phyloP scores from a whole-genome alignment of 805 yeast genomes.

The Metschnikowia baotianmanensis region DNA sequence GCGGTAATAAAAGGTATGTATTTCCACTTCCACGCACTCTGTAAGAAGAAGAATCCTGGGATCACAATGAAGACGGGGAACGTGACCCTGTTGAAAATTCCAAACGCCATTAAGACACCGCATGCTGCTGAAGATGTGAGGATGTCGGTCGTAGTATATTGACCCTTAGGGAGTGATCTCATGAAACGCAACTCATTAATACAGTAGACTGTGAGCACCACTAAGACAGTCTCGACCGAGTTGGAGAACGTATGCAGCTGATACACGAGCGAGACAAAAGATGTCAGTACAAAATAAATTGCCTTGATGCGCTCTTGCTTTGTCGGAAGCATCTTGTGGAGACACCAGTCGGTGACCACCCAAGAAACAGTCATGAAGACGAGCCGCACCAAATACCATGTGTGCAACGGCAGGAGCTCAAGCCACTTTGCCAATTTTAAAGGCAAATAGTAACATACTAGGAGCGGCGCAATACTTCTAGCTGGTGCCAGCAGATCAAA shows the following conservation, averaged over 20 bases:
- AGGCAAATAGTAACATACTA: slow-evolving; percentile 68
- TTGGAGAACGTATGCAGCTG: slow-evolving; percentile 93
- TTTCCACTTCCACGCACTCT: slow-evolving; percentile 39
- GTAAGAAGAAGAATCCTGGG: slow-evolving; percentile 52
- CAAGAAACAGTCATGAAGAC: slow-evolving; percentile 41
- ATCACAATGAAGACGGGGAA: slow-evolving; percentile 70
- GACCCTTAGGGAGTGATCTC: slow-evolving; percentile 15
- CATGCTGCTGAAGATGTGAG: slow-evolving; percentile 39
- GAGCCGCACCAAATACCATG: slow-evolving; percentile 55
- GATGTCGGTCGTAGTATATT: slow-evolving; percentile 13
- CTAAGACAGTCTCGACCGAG: slow-evolving; percentile 65
- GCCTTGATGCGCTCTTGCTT: slow-evolving; percentile 51
- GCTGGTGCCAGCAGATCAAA: slow-evolving; percentile 57
- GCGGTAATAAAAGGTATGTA: slow-evolving; percentile 26
- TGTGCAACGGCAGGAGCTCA: slow-evolving; percentile 44
- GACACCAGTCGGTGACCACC: slow-evolving; percentile 38
- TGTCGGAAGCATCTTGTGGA: slow-evolving; percentile 47
- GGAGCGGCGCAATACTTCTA: slow-evolving; percentile 69
- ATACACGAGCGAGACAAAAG: slow-evolving; percentile 71
- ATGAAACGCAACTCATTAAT: slow-evolving; percentile 41
- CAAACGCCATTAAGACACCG: slow-evolving; percentile 49
- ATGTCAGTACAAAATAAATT: slow-evolving; percentile 48
- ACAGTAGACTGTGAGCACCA: slow-evolving; percentile 49
- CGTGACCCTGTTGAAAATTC: slow-evolving; percentile 82
- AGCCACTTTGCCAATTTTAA: slow-evolving; percentile 34